Evolutionary conservation across 805 yeast species (phyloP).

Genomic region (Candida ascalaphidarum): DNA sequence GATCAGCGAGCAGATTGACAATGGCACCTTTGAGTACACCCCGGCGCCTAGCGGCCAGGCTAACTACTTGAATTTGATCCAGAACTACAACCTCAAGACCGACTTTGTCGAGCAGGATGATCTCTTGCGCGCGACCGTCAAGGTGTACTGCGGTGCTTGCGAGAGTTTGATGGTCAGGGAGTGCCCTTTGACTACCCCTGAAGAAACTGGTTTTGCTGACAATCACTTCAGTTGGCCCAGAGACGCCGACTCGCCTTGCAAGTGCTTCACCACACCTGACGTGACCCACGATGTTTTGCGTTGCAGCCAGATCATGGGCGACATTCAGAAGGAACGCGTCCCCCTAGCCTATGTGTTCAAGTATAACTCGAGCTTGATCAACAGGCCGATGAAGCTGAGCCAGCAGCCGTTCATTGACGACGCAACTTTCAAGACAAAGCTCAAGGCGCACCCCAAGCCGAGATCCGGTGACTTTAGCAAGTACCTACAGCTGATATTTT

Average conservation of each 20-base stretch:
- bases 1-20: conserved; percentile 4
- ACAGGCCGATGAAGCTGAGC: too few species aligned
- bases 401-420: too few species aligned
- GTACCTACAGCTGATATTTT: too few species aligned
- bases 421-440: too few species aligned
- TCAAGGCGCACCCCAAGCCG: too few species aligned
- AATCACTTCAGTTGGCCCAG: conserved; percentile 2
- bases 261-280: conserved; percentile 4
- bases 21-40: conserved; percentile 5
- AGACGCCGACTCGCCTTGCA: conserved; percentile 2
- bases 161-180: conserved; percentile 2
- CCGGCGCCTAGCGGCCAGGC: too few species aligned
- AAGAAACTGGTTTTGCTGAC: conserved; percentile 8
- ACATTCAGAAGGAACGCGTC: conserved; percentile 1
- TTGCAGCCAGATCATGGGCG: conserved; percentile 10
- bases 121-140: too few species aligned
- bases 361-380: neutral
- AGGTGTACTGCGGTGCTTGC: conserved; percentile 11
- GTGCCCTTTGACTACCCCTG: conserved; percentile 4
- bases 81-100: neutral
- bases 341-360: conserved; percentile 1
- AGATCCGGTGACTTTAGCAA: too few species aligned
- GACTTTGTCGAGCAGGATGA: neutral
- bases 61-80: neutral
- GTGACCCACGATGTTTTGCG: conserved; percentile 14